phyloP scores from a whole-genome alignment of 2,329 filamentous ascomycete species.

The Xylariales sp. region DNA sequence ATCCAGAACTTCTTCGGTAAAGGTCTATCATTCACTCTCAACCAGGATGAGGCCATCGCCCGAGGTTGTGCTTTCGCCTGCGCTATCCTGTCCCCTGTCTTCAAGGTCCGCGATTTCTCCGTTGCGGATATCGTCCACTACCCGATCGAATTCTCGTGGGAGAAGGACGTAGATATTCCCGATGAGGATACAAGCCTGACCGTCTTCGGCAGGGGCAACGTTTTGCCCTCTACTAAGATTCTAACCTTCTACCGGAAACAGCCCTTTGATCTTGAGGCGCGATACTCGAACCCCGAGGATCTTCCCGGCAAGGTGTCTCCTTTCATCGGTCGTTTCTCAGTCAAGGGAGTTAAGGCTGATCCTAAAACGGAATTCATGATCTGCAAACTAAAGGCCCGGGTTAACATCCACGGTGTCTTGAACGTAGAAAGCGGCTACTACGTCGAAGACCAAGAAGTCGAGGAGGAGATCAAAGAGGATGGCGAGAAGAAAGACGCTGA shows the following conservation, averaged over 20 bases:
- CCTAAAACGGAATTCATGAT: conserved; percentile 98
- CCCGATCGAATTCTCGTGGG: conserved; percentile 98
- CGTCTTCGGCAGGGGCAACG: conserved; percentile 97
- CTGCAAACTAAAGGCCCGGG: conserved; percentile 97
- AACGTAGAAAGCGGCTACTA: conserved; percentile 98
- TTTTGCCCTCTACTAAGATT: conserved; percentile 98
- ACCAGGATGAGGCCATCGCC: conserved; percentile 97
- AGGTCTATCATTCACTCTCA: conserved; percentile 92
- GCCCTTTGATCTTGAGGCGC: conserved; percentile 94
- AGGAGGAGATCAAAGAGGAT: conserved; percentile 86
- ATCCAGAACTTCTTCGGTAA: conserved; percentile 95
- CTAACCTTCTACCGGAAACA: conserved; percentile 99
- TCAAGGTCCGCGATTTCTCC: conserved; percentile 98
- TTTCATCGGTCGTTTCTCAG: conserved; percentile 97
- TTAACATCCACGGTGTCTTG: conserved; percentile 95
- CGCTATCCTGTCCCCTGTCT: conserved; percentile 95
- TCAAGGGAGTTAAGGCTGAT: conserved; percentile 96
- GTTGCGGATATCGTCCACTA: conserved; percentile 98
- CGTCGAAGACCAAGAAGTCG: conserved; percentile 96
- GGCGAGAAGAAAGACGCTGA: conserved; percentile 75
- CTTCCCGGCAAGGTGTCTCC: conserved; percentile 91
- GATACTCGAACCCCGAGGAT: conserved; percentile 86
- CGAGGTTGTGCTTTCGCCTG: conserved; percentile 97
- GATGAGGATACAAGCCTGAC: conserved; percentile 98
- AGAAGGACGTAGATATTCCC: conserved; percentile 97